Conservation (phyloP, 345 rosid genomes). For the Salix suchowensis region DNA sequence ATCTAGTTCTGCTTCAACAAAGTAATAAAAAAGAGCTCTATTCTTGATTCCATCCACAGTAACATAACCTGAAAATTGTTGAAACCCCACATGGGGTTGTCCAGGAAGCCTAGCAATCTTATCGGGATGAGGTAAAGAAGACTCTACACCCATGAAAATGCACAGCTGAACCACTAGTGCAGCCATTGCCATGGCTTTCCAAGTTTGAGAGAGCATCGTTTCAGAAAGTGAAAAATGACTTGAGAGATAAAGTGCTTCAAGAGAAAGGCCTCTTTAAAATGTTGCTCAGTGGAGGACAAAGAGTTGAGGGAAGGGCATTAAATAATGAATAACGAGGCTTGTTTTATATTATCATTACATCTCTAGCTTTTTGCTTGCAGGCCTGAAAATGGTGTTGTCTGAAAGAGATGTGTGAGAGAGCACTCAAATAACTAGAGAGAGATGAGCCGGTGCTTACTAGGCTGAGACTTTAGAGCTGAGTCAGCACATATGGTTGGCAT, state of each 20-base stretch:
- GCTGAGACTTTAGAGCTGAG: conserved; percentile 11
- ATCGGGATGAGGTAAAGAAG: conserved; percentile 37
- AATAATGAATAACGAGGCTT: conserved; percentile 13
- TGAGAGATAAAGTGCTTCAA: background rate
- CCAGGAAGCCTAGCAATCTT: conserved; percentile 62
- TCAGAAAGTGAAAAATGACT: background rate
- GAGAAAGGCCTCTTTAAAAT: conserved; percentile 2
- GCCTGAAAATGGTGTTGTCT: conserved; percentile 27
- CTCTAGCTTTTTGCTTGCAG: conserved; percentile 23
- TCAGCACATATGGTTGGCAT: conserved; percentile 17
- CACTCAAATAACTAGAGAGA: background rate
- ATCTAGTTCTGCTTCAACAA: conserved; percentile 78
- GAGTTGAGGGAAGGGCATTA: conserved; percentile 12
- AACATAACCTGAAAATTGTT: conserved; percentile 84
- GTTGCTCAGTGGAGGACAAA: conserved; percentile 23
- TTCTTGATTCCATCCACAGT: conserved; percentile 61
- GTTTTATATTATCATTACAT: conserved; percentile 21
- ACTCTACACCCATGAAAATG: conserved; percentile 20
- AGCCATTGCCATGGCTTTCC: conserved; percentile 35
- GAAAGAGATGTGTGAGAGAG: conserved; percentile 22
- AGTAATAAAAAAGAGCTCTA: conserved; percentile 87
- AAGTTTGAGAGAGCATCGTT: conserved; percentile 7
- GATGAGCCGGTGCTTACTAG: background rate
- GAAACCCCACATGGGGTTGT: conserved; percentile 73
- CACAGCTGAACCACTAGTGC: conserved; percentile 25